Conservation (phyloP, 1,139 yeast species). For the Pichia sorboxylosa region DNA sequence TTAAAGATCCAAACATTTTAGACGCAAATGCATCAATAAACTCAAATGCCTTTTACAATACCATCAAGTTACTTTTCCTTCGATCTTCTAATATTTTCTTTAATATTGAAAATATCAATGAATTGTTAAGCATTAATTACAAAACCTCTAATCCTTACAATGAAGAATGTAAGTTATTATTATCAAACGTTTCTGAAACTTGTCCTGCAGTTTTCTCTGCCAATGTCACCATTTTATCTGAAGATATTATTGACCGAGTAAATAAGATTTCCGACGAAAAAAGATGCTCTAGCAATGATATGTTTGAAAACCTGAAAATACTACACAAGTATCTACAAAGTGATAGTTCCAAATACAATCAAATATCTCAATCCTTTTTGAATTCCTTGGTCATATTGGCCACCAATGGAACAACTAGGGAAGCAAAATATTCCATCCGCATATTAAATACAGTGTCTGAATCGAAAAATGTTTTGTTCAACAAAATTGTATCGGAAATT, state of each 20-base stretch:
- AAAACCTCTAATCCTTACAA: conserved; percentile 25
- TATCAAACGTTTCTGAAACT: conserved; percentile 48
- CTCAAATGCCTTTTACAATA: conserved; percentile 37
- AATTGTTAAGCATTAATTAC: conserved; percentile 38
- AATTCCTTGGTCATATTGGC: conserved; percentile 27
- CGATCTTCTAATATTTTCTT: conserved; percentile 52
- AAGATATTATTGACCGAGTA: conserved; percentile 15
- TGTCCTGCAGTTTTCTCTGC: conserved; percentile 57
- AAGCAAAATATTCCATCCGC: conserved; percentile 57
- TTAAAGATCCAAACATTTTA: conserved; percentile 38
- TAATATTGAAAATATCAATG: conserved; percentile 53
- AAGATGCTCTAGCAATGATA: conserved; percentile 16
- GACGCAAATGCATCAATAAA: conserved; percentile 25
- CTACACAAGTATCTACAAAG: conserved; percentile 46
- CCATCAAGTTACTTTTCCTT: conserved; percentile 45
- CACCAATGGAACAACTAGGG: conserved; percentile 41
- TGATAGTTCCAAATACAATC: conserved; percentile 17
- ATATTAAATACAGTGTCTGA: conserved; percentile 29
- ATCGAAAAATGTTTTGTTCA: conserved; percentile 11
- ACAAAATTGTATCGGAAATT: conserved; percentile 31
- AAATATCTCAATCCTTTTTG: conserved; percentile 27
- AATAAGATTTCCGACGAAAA: conserved; percentile 1
- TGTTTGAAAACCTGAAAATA: conserved; percentile 37
- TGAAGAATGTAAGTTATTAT: conserved; percentile 36
- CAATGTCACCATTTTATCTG: conserved; percentile 42